Evolutionary conservation across 1,284 basidiomycete genomes (phyloP).

Genomic region (Pseudozyma sp.): DNA sequence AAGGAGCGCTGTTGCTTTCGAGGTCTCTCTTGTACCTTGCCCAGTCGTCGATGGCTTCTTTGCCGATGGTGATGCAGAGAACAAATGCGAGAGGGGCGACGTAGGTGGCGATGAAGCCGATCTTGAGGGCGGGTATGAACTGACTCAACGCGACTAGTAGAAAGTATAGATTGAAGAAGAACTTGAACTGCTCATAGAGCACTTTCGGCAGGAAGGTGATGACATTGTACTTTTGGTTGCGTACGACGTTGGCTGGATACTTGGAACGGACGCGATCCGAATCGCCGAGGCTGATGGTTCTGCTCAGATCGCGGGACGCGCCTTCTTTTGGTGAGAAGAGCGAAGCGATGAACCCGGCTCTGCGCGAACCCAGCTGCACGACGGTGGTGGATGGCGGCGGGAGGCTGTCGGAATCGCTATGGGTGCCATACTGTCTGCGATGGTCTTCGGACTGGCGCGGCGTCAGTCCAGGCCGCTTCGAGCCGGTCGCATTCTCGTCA

Average conservation of each 20-base stretch:
- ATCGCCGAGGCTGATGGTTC: slow-evolving; percentile 41
- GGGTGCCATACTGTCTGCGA: slow-evolving; percentile 39
- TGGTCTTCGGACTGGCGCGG: slow-evolving; percentile 44
- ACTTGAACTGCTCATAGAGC: slow-evolving; percentile 99
- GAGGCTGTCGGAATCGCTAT: slow-evolving; percentile 21
- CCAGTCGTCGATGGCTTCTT: slow-evolving; percentile 98
- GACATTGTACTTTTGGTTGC: slow-evolving; percentile 97
- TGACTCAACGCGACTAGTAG: slow-evolving; percentile 95
- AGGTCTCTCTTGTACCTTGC: slow-evolving; percentile 88
- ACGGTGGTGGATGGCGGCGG: slow-evolving; percentile 13
- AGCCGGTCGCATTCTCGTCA: slow-evolving; percentile 16
- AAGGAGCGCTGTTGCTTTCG: slow-evolving; percentile 93
- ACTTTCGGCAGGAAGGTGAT: slow-evolving; percentile 95
- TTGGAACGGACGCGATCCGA: slow-evolving; percentile 50
- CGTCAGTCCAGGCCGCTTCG: slow-evolving; percentile 21
- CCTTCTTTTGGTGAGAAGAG: slow-evolving; percentile 32
- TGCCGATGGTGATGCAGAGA: slow-evolving; percentile 92
- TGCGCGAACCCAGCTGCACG: slow-evolving; percentile 29
- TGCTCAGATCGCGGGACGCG: slow-evolving; percentile 28
- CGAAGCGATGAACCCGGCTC: slow-evolving; percentile 34
- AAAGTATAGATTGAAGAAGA: slow-evolving; percentile 99
- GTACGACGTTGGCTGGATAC: slow-evolving; percentile 82
- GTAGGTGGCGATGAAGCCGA: slow-evolving; percentile 97
- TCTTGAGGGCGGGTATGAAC: slow-evolving; percentile 94
- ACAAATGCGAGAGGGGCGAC: slow-evolving; percentile 96